Evolutionary conservation across 2,329 filamentous ascomycete genomes (phyloP).

Genomic region (Apiospora marii): DNA sequence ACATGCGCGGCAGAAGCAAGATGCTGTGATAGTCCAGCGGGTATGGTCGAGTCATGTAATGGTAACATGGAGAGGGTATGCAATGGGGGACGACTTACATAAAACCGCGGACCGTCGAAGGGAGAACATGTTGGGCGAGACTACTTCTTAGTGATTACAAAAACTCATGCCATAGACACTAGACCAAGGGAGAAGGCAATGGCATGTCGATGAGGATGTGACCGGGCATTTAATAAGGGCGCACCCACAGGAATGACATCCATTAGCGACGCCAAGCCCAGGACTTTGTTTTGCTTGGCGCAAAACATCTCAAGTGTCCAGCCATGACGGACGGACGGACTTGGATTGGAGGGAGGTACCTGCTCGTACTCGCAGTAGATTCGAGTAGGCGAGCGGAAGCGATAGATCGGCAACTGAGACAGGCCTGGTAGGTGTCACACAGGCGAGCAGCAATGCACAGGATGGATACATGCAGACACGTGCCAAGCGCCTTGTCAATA

Average conservation of each 20-base stretch:
- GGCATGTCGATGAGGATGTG: neutral
- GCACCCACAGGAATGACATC: neutral
- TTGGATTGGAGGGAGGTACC: conserved; percentile 1
- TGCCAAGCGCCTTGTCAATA: conserved; percentile 3
- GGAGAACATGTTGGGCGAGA: neutral
- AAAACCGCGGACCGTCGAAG: conserved; percentile 30
- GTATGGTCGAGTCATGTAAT: neutral
- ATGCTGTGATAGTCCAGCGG: neutral
- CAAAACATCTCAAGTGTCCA: neutral
- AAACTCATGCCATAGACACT: neutral
- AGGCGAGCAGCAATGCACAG: neutral
- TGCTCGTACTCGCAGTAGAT: neutral
- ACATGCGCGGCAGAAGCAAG: neutral
- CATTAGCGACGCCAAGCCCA: conserved; percentile 7
- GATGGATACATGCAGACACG: neutral
- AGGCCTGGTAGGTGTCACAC: neutral
- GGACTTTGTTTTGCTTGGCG: neutral
- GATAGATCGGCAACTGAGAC: conserved; percentile 16
- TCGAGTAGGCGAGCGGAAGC: neutral
- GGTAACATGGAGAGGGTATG: neutral
- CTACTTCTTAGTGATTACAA: neutral
- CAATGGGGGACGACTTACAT: conserved; percentile 33
- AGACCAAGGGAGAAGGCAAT: neutral
- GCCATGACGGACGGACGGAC: conserved; percentile 11
- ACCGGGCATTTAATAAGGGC: conserved; percentile 1